Percentiles rank a stretch among this genome's conserved stretches.
Evolutionary conservation across 2,329 filamentous ascomycete genomes (phyloP).

Genomic region (Delphinella strobiligena): DNA sequence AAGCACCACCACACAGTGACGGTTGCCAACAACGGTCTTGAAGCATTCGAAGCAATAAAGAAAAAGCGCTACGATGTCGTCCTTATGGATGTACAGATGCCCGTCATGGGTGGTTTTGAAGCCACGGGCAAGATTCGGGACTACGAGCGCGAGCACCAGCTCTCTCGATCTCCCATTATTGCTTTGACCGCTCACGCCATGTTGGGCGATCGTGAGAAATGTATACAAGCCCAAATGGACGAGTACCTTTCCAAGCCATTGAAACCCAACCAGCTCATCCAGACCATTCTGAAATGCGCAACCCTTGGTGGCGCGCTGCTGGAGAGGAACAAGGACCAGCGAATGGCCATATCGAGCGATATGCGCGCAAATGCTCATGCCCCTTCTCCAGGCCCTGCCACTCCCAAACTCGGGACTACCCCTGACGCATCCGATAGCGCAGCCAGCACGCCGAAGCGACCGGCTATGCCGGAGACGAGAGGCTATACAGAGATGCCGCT

Average conservation of each 20-base stretch:
- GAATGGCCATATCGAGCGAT: constrained; percentile 13
- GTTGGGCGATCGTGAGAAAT: constrained; percentile 96
- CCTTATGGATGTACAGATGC: constrained; percentile 99
- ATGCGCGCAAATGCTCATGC: constrained; percentile 5
- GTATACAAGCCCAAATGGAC: constrained; percentile 98
- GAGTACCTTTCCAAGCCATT: constrained; percentile 95
- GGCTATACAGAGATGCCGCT: constrained; percentile 59
- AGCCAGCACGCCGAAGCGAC: constrained; percentile 12
- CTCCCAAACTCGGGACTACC: too few species aligned
- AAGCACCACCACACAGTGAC: constrained; percentile 91
- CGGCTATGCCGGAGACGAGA: constrained; percentile 39
- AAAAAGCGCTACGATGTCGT: constrained; percentile 90
- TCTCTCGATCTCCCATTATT: constrained; percentile 85
- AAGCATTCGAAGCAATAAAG: constrained; percentile 87
- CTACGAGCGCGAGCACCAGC: constrained; percentile 71
- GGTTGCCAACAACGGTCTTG: constrained; percentile 88
- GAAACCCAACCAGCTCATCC: constrained; percentile 93
- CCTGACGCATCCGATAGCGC: constrained; percentile 1
- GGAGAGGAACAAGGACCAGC: constrained; percentile 54
- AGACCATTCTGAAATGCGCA: constrained; percentile 93
- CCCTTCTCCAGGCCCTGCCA: too few species aligned
- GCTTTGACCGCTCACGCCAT: constrained; percentile 95
- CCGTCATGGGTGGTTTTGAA: constrained; percentile 98
- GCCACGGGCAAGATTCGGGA: constrained; percentile 93
- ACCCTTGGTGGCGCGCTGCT: constrained; percentile 76